Evolutionary conservation across 257 asterid genomes (phyloP).

Genomic region (Echites panduratus): DNA sequence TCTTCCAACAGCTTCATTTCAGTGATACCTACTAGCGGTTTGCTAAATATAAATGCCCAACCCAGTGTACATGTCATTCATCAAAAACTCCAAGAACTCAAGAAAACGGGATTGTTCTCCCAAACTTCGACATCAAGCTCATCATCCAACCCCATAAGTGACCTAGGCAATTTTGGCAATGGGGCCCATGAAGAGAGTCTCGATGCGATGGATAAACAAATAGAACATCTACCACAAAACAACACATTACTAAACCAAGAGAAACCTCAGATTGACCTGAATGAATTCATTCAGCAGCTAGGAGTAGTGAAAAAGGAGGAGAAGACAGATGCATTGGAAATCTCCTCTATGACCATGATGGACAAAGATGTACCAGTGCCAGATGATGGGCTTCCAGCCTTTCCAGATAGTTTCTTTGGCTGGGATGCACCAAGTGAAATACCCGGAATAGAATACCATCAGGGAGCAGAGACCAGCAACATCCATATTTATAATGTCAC

Average conservation of each 20-base stretch:
- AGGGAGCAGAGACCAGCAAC: constrained; percentile 25
- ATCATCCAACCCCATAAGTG: constrained; percentile 39
- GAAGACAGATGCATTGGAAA: constrained; percentile 25
- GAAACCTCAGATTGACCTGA: constrained; percentile 91
- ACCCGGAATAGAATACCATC: constrained; percentile 49
- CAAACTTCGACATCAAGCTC: constrained; percentile 48
- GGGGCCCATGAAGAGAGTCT: constrained; percentile 21
- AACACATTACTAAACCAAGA: constrained; percentile 28
- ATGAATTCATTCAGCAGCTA: constrained; percentile 80
- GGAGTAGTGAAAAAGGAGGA: constrained; percentile 66
- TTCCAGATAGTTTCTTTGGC: constrained; percentile 46
- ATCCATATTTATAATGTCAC: constrained; percentile 10
- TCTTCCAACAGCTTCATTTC: constrained; percentile 46
- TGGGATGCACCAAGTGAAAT: constrained; percentile 72
- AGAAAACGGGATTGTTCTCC: constrained; percentile 49
- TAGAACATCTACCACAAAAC: constrained; percentile 25
- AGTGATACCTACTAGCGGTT: constrained; percentile 50
- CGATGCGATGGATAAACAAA: constrained; percentile 30
- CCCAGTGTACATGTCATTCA: constrained; percentile 88
- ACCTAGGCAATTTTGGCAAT: constrained; percentile 19
- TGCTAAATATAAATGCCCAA: constrained; percentile 77
- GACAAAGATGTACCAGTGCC: constrained; percentile 37
- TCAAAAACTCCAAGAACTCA: constrained; percentile 82
- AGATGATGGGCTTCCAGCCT: constrained; percentile 26
- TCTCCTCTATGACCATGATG: constrained; percentile 18